These are phyloP conservation scores for Stromatinia cepivora DNA, from an alignment of 2,329 filamentous ascomycete genomes.

Conservation along the genomic window DNA sequence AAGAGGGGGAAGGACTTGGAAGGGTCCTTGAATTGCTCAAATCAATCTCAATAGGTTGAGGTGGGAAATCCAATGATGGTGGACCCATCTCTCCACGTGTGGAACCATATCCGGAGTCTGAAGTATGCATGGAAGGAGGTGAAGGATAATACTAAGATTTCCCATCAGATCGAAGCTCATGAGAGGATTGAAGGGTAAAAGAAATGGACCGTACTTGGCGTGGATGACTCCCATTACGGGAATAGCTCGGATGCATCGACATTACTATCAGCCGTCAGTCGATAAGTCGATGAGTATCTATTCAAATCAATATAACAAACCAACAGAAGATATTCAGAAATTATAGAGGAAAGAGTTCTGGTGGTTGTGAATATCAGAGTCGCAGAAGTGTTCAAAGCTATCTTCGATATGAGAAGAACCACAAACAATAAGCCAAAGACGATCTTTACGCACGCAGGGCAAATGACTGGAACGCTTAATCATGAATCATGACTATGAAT, in stretches of 20 bases:
- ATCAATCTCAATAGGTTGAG: conserved; percentile 39
- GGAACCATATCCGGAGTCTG: conserved; percentile 33
- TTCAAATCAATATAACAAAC: conserved; percentile 28
- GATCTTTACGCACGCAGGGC: conserved; percentile 2
- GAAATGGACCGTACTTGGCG: conserved; percentile 34
- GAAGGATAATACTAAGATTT: conserved; percentile 33
- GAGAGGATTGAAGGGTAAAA: conserved; percentile 2
- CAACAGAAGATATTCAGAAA: conserved; percentile 21
- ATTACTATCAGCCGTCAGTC: conserved; percentile 33
- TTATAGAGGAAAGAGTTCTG: conserved; percentile 23
- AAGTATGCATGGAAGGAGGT: conserved; percentile 30
- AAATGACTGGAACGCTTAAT: conserved; percentile 4
- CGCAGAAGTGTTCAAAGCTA: conserved; percentile 19
- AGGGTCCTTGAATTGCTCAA: conserved; percentile 36
- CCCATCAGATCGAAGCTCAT: conserved; percentile 31
- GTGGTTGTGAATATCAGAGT: conserved; percentile 12
- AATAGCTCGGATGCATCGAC: conserved; percentile 34
- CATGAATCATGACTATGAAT: background rate
- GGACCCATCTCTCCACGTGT: conserved; percentile 35
- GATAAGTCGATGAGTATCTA: conserved; percentile 1
- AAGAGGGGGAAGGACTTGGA: conserved; percentile 33
- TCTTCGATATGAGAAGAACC: conserved; percentile 29
- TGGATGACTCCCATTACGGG: conserved; percentile 29
- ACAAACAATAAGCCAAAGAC: conserved; percentile 1
- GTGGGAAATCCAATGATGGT: conserved; percentile 35